Base-by-base conservation (phyloP, 176 grass and related monocot genomes). In the Phoenix roebelenii region DNA sequence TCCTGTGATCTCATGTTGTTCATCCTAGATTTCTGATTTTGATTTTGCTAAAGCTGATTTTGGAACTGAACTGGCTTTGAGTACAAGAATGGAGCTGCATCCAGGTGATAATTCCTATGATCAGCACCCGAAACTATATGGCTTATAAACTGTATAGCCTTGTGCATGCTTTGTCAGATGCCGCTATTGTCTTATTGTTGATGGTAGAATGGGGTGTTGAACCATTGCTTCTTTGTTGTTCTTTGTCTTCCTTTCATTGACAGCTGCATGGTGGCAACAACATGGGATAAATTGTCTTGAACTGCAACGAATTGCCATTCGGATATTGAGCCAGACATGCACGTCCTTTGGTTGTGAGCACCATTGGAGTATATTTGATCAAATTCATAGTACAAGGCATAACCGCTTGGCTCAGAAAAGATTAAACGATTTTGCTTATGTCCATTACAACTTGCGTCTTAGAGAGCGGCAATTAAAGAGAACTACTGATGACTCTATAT, bases 41-140 rank as follows among this genome's bases (percentile, higher is more conserved):
- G 72, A 67, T 51, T 75, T 58, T 75, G 63, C 63, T 52, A 75
- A 74, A 67, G 72, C 72, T 58, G 72, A 75, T 59, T 75, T 75
- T 57, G 72, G 61, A 57, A 75, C 72, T 50, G 54, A 75, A 22
- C 24, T 75, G 24, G 72, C 72, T 28, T 32, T 52, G 35, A 75
- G 54, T 52, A 75, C 72, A 60, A 75, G 72, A 52, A 75, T 66
- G 39, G 44, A 75, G 16, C 44, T 75, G 54, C 54, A 75, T 51
- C 72, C 72, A 75, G 72, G 72, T 67, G 22, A 51, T 54, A 16
- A 22, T 32, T 22, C 15, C 16, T 35, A 32, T 32, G 24, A 58
- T 66, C 19, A 5, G 30, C 9, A 66, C 23, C 23, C 0, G 5
- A 14, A 4, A 22, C 49, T 53, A 48, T 5, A 20, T 16, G 10